Percentiles rank a stretch among this genome's conserved stretches.
phyloP scores from a whole-genome alignment of 441 rosid genomes.

The Macaranga tanarius region DNA sequence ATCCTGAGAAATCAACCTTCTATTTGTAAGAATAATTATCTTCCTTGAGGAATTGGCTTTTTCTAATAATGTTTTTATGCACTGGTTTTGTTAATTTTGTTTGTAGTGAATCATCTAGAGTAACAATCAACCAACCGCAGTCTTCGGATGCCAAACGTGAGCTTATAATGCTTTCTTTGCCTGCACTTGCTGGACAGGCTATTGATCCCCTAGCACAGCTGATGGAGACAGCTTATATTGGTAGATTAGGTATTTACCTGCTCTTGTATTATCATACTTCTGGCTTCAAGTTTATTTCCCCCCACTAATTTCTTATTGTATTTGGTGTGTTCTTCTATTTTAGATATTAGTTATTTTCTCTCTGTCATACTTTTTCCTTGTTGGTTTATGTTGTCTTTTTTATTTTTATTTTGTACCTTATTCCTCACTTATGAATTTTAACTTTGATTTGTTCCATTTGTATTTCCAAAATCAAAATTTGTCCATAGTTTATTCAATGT shows the following conservation, averaged over 20 bases:
- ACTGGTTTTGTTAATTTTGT: constrained; percentile 12
- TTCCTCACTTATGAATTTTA: neutral
- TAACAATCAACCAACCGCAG: constrained; percentile 29
- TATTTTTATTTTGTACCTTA: neutral
- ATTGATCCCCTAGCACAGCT: constrained; percentile 84
- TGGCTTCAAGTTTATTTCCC: neutral
- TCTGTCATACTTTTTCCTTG: too few relatives aligned
- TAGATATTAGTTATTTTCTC: too few relatives aligned
- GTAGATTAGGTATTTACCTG: constrained; percentile 66
- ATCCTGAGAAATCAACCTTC: neutral
- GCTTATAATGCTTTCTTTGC: constrained; percentile 76
- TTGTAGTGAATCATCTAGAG: constrained; percentile 43
- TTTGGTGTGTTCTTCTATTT: neutral
- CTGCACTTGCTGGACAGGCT: constrained; percentile 91
- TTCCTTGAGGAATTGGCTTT: neutral
- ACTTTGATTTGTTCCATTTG: neutral
- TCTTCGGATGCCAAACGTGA: constrained; percentile 54
- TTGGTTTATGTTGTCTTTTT: neutral
- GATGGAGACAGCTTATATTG: constrained; percentile 98
- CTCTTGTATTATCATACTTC: neutral
- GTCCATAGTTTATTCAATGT: neutral
- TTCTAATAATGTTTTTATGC: neutral
- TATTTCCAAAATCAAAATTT: neutral
- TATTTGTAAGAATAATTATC: neutral
- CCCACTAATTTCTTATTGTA: neutral